Conservation (phyloP, 208 protist species). For the Balamuthia mandrillaris region DNA sequence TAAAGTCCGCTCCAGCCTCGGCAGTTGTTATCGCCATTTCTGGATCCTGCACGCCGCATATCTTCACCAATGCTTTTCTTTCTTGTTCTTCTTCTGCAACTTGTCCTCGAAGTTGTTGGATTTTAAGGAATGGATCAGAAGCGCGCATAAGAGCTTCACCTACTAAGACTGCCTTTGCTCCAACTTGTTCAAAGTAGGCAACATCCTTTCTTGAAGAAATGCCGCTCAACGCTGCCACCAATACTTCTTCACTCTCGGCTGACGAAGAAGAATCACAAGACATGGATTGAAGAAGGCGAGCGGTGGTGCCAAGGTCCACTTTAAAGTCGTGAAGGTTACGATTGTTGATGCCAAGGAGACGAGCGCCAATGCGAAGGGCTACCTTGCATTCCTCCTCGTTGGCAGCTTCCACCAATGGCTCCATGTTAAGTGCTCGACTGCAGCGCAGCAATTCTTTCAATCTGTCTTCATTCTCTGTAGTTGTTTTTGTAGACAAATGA, state of each 20-base stretch:
- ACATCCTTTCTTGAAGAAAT: conserved; percentile 56
- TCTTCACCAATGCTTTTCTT: conserved; percentile 47
- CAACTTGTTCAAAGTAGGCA: neutral
- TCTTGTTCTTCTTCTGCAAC: neutral
- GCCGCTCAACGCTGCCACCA: neutral
- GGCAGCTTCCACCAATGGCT: conserved; percentile 65
- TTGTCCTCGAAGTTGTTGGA: neutral
- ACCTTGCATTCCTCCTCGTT: conserved; percentile 43
- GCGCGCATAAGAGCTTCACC: conserved; percentile 67
- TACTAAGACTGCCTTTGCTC: conserved; percentile 56
- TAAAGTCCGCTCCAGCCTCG: conserved; percentile 56
- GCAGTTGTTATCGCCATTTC: conserved; percentile 36
- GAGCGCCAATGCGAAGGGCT: conserved; percentile 32
- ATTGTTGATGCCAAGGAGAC: conserved; percentile 74
- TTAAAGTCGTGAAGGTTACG: conserved; percentile 61
- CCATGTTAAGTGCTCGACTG: conserved; percentile 60
- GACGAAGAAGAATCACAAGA: neutral
- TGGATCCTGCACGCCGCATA: conserved; percentile 52
- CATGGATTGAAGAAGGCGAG: neutral
- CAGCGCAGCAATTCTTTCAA: conserved; percentile 16
- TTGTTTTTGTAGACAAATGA: conserved; percentile 23
- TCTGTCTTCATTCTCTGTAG: neutral
- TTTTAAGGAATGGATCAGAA: neutral
- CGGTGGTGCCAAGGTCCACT: conserved; percentile 49
- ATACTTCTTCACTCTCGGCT: neutral